Conservation (phyloP, 352 stramenopile species). For the Globisporangium ultimum region DNA sequence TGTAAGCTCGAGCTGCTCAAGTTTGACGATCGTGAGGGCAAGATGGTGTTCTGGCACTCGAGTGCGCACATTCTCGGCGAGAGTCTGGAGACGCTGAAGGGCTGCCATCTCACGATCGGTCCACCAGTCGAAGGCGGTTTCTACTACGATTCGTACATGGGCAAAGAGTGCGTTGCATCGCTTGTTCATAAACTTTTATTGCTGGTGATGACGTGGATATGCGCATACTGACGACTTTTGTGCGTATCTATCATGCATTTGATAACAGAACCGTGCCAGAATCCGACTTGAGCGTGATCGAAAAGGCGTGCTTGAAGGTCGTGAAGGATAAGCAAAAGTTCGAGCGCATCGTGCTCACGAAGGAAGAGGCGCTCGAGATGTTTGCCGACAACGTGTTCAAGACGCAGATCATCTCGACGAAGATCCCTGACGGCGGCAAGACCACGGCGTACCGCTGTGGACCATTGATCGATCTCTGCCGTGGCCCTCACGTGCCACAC, state of each 20-base stretch:
- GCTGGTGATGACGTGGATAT: background rate
- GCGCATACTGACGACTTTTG: background rate
- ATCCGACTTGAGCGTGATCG: conserved; percentile 86
- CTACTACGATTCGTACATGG: conserved; percentile 99
- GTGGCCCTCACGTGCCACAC: conserved; percentile 95
- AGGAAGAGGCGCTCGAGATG: conserved; percentile 97
- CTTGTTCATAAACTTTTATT: background rate
- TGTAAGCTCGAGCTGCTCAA: conserved; percentile 97
- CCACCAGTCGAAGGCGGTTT: conserved; percentile 95
- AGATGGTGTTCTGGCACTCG: conserved; percentile 98
- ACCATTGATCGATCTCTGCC: conserved; percentile 97
- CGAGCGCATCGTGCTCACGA: conserved; percentile 97
- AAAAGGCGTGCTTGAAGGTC: conserved; percentile 90
- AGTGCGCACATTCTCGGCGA: conserved; percentile 97
- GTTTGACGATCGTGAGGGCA: conserved; percentile 96
- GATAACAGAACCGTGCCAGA: conserved; percentile 41
- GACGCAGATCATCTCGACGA: conserved; percentile 94
- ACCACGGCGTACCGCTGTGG: conserved; percentile 98
- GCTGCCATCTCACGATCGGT: conserved; percentile 96
- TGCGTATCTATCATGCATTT: conserved; percentile 5
- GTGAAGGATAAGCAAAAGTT: conserved; percentile 98
- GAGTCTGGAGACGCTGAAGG: conserved; percentile 96
- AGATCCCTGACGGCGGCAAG: conserved; percentile 95
- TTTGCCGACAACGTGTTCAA: conserved; percentile 99
- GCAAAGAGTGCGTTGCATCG: conserved; percentile 39